Conservation (phyloP, 805 yeast genomes). For the Isabelozyma rhagii region DNA sequence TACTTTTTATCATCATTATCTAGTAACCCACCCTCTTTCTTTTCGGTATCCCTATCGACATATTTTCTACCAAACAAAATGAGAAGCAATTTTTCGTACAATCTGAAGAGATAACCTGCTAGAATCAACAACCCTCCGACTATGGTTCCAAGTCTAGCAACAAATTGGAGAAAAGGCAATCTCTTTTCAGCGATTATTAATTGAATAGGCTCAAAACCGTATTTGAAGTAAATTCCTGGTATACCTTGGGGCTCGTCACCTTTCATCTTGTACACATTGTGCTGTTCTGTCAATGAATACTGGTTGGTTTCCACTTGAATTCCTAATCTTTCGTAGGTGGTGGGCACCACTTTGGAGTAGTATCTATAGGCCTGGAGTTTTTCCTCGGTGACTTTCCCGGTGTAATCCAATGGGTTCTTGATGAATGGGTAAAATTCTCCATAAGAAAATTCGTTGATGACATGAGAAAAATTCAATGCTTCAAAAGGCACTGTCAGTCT, state of each 20-base stretch:
- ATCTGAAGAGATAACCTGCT: slow-evolving; percentile 62
- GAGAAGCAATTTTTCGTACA: slow-evolving; percentile 51
- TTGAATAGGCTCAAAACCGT: slow-evolving; percentile 85
- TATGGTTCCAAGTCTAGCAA: slow-evolving; percentile 75
- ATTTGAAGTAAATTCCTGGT: slow-evolving; percentile 82
- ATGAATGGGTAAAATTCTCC: slow-evolving; percentile 87
- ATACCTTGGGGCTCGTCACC: slow-evolving; percentile 24
- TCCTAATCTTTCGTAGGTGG: slow-evolving; percentile 70
- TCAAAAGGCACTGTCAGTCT: slow-evolving; percentile 46
- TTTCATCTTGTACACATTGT: slow-evolving; percentile 16
- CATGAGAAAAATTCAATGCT: slow-evolving; percentile 75
- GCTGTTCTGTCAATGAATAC: slow-evolving; percentile 66
- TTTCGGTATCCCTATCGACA: slow-evolving; percentile 48
- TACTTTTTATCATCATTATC: slow-evolving; percentile 6
- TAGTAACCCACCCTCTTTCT: slow-evolving; percentile 31
- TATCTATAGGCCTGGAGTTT: slow-evolving; percentile 58
- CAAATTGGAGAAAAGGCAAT: slow-evolving; percentile 72
- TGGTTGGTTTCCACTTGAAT: slow-evolving; percentile 76
- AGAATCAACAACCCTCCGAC: slow-evolving; percentile 76
- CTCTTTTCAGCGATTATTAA: slow-evolving; percentile 68
- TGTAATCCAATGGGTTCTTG: slow-evolving; percentile 82
- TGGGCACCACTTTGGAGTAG: slow-evolving; percentile 78
- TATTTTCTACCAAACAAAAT: slow-evolving; percentile 58
- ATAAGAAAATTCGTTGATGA: slow-evolving; percentile 81
- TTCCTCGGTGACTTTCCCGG: slow-evolving; percentile 55